A percentile compares a stretch with the other conserved stretches of the same genome.
Conservation (phyloP, 1,284 basidiomycete genomes). For the Wolfiporia cocos region DNA sequence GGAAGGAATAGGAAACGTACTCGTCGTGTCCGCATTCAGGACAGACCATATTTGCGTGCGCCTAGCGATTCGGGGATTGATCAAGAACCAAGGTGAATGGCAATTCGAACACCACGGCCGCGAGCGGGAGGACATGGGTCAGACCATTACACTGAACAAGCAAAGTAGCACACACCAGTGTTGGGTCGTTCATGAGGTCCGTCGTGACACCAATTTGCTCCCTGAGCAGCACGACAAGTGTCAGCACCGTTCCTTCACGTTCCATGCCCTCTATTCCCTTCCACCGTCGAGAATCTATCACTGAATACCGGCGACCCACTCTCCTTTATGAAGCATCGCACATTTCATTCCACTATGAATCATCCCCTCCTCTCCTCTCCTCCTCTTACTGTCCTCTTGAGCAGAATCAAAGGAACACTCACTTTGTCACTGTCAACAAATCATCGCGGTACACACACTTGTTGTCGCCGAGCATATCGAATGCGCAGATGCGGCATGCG, state of each 20-base stretch:
- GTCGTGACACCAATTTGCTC: slow-evolving; percentile 91
- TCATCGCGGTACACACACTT: slow-evolving; percentile 93
- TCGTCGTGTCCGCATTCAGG: slow-evolving; percentile 69
- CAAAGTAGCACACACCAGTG: slow-evolving; percentile 78
- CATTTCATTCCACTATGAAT: too few relatives aligned
- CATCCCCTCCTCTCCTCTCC: too few relatives aligned
- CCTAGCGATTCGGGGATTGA: slow-evolving; percentile 33
- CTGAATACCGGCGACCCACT: too few relatives aligned
- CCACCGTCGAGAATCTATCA: too few relatives aligned
- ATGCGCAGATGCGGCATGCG: slow-evolving; percentile 89
- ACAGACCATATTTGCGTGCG: slow-evolving; percentile 68
- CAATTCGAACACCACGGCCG: background rate
- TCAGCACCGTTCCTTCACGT: background rate
- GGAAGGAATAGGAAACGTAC: slow-evolving; percentile 34
- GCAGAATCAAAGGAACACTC: too few relatives aligned
- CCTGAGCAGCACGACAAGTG: slow-evolving; percentile 36
- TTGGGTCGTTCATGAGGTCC: slow-evolving; percentile 88
- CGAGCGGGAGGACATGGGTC: slow-evolving; percentile 2
- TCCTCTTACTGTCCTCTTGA: too few relatives aligned
- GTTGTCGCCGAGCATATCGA: slow-evolving; percentile 83
- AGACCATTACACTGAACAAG: too few relatives aligned
- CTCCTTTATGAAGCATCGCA: too few relatives aligned
- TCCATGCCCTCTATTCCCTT: too few relatives aligned
- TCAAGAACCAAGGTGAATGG: background rate
- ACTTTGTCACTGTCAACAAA: slow-evolving; percentile 91